Conservation (phyloP, 345 rosid species). For the Adansonia digitata region DNA sequence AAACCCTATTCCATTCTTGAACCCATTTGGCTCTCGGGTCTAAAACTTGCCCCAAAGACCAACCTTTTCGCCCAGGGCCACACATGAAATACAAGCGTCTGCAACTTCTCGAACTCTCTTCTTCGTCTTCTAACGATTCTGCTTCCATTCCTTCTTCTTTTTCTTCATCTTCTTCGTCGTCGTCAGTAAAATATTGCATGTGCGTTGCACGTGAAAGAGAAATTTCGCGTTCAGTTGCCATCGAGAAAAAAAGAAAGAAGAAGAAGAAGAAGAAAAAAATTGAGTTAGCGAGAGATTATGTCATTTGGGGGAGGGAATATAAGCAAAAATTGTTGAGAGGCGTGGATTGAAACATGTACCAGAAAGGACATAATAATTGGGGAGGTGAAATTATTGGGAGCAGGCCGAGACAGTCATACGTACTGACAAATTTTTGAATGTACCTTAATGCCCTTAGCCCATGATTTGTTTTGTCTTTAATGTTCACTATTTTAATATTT, state of each 20-base stretch:
- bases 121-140: conserved; percentile 9
- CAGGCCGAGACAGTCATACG: not conserved
- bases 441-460: conserved; percentile 8
- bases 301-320: not conserved
- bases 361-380: conserved; percentile 22
- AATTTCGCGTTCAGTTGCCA: conserved; percentile 34
- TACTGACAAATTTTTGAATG: conserved; percentile 6
- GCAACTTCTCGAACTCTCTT: not conserved
- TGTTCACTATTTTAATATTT: not conserved
- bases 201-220: conserved; percentile 30
- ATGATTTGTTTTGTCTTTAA: not conserved
- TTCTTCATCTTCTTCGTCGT: conserved; percentile 28
- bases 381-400: not conserved
- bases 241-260: conserved; percentile 10
- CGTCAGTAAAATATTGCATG: conserved; percentile 36
- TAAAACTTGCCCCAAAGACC: conserved; percentile 54
- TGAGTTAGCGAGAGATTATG: not conserved
- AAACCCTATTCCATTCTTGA: conserved; percentile 85
- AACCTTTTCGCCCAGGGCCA: conserved; percentile 27
- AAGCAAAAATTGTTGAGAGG: not conserved
- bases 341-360: not conserved
- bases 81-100: conserved; percentile 13
- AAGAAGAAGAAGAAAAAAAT: not conserved
- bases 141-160: conserved; percentile 13
- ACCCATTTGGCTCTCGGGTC: conserved; percentile 90